Evolutionary conservation across 345 rosid species (phyloP), one percentile per base, ranked within the genome.

Genomic region (Citrus reticulata): DNA sequence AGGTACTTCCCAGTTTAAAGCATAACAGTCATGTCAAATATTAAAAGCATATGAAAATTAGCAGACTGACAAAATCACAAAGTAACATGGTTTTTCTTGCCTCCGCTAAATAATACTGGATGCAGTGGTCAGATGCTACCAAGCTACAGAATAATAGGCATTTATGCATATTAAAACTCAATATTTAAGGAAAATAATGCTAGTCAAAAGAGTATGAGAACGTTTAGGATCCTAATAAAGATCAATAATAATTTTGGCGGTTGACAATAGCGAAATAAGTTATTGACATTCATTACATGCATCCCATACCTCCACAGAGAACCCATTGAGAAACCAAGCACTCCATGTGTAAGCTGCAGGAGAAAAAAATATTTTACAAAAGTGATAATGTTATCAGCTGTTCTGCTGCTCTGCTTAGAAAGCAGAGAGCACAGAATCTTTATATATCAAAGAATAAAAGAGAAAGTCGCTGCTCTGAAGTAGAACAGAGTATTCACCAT

Each of bases 241-340:
- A 62, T 30, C 34, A 63, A 35, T 9, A 40, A 17, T 60, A 40
- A 74, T 17, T 42, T 11, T 42, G 11, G 51, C 1, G 4, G 51
- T 13, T 46, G 51, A 46, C 51, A 46, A 46, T 46, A 1, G 17
- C 20, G 1, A 25, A 27, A 16, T 7, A 68, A 27, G 11, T 25
- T 29, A 9, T 42, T 20, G 35, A 32, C 61, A 73, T 22, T 35
- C 27, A 46, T 46, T 27, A 70, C 27, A 34, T 39, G 54, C 51
- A 14, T 34, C 35, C 22, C 75, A 63, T 87, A 95, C 99, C 97
- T 95, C 99, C 98, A 93, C 72, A 93, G 72, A 66, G 93, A 85
- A 72, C 98, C 99, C 84, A 95, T 88, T 7, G 93, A 80, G 66
- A 93, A 91, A 70, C 99, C 99, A 71, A 92, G 87, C 69, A 93